These are phyloP conservation scores for Pterulicium gracile DNA, from an alignment of 1,284 basidiomycete genomes.

Conservation along the genomic window DNA sequence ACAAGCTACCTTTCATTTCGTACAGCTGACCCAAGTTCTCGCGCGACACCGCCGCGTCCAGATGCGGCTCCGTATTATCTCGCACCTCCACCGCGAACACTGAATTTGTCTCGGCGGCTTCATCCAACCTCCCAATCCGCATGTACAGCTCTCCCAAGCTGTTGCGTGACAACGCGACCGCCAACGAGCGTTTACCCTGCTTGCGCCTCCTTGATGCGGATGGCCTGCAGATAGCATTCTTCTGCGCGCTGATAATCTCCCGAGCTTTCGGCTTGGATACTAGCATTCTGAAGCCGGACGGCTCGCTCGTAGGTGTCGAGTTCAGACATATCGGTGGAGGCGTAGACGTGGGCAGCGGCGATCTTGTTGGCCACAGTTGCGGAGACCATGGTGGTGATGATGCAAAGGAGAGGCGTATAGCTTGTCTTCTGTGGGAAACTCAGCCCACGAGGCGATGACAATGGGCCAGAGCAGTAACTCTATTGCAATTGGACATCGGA, in stretches of 20 bases:
- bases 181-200: conserved; percentile 10
- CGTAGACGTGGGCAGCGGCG: no score
- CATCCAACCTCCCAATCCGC: conserved; percentile 18
- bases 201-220: conserved; percentile 16
- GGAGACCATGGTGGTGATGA: no score
- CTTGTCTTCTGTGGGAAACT: no score
- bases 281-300: conserved; percentile 7
- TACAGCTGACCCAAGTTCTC: conserved; percentile 23
- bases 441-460: no score
- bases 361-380: no score
- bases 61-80: conserved; percentile 9
- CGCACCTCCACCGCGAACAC: conserved; percentile 15
- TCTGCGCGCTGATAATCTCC: conserved; percentile 21
- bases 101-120: conserved; percentile 19
- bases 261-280: conserved; percentile 12
- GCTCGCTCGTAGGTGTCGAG: no score
- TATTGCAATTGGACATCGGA: no score
- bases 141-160: conserved; percentile 23
- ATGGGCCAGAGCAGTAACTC: no score
- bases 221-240: conserved; percentile 17
- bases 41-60: conserved; percentile 22
- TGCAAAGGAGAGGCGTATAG: no score
- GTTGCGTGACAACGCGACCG: conserved; percentile 21
- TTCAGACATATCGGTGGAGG: no score
- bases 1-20: conserved; percentile 19